Base-by-base conservation (phyloP, 2,329 filamentous ascomycete species). In the Aspergillus fischeri region DNA sequence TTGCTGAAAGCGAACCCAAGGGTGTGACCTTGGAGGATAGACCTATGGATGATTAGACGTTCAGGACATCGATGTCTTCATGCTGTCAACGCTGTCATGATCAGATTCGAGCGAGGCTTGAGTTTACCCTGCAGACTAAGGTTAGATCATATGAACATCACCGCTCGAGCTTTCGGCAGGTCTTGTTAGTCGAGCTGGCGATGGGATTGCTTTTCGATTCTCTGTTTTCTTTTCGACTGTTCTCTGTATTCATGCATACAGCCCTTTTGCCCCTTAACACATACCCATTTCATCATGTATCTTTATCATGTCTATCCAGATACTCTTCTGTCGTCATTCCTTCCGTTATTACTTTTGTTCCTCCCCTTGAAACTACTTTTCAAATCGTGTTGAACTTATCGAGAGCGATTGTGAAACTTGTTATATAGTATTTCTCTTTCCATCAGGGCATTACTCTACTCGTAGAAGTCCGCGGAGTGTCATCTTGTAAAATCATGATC, bases 21-120 rank as follows among this genome's bases (percentile, higher is more conserved):
- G 73, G 86, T 6, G 87, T 91, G 45, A 87, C 86, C 63, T 78
- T 92, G 67, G 85, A 85, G 67, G 89, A 92, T 71, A 86, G 84
- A 74, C 86, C 88, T n/a, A 90, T 91, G 86, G 87, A 91, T 75
- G 87, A 90, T 74, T 90, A 67, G 61, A 48, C 10, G 11, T 47
- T 27, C 21, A 25, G 24, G 14, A 11, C 44, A 47, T 47, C 44
- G 21, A 47, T 51, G 53, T 27, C 21, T 24, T 47, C 44, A 47
- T 47, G 44, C 44, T 47, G 20, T 47, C 44, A 47, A 47, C 24
- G 44, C 21, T 24, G 44, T 47, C 44, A 47, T 47, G 44, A 47
- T 47, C 44, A 21, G 14, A 14, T 24, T 25, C 21, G 44, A 47
- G 44, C 44, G 44, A 47, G 4, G 44, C 44, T 27, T 47, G 44